These are phyloP conservation scores for Chlorella sp. DNA, from an alignment of 139 green algal species.

Conservation along the genomic window DNA sequence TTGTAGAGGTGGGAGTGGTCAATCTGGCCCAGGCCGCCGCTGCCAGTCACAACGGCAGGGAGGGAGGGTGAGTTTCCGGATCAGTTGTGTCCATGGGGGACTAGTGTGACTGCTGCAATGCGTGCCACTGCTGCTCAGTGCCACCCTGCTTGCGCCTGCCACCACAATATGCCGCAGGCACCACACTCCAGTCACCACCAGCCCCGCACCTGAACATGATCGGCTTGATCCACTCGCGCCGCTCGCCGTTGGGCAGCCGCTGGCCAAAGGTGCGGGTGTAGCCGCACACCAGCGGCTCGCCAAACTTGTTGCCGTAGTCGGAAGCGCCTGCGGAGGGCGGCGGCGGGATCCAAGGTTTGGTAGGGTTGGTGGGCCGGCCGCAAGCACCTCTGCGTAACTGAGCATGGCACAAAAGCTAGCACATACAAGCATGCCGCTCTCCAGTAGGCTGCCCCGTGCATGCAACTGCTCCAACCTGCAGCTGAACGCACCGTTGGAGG, in stretches of 20 bases:
- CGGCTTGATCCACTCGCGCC: slow-evolving; percentile 98
- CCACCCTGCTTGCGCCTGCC: no score
- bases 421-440: no score
- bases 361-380: no score
- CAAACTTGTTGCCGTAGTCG: slow-evolving; percentile 99
- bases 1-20: slow-evolving; percentile 87
- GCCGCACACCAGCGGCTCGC: slow-evolving; percentile 95
- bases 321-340: slow-evolving; percentile 77
- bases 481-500: slow-evolving; percentile 81
- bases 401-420: no score
- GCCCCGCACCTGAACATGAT: slow-evolving; percentile 96
- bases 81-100: no score
- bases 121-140: no score
- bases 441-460: no score
- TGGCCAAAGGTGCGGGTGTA: slow-evolving; percentile 96
- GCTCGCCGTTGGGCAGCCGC: slow-evolving; percentile 87
- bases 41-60: slow-evolving; percentile 56
- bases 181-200: neutral
- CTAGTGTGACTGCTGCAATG: no score
- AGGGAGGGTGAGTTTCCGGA: no score
- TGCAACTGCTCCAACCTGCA: no score
- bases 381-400: no score
- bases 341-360: no score
- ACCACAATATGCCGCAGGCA: neutral
- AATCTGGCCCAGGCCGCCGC: slow-evolving; percentile 93